Evolutionary conservation across 2,329 filamentous ascomycete species (phyloP).

Genomic region (Ceratocystis ficicola): DNA sequence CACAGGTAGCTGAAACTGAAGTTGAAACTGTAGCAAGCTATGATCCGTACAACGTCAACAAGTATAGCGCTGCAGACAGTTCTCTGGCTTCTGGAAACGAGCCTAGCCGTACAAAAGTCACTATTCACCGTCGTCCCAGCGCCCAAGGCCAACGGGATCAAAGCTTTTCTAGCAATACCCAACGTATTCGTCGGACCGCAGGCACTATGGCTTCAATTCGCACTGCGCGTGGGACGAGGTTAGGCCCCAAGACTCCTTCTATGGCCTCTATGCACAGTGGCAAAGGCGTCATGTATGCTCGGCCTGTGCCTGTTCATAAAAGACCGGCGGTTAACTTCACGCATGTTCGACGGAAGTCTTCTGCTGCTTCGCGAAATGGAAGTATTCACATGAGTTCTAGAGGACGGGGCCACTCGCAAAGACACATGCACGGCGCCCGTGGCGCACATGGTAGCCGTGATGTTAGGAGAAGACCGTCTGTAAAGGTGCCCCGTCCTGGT

Average conservation of each 20-base stretch:
- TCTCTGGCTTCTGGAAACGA: slow-evolving; percentile 27
- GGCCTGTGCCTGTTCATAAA: slow-evolving; percentile 34
- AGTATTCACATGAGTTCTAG: background rate
- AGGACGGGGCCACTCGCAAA: background rate
- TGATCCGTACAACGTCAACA: slow-evolving; percentile 67
- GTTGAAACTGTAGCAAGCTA: slow-evolving; percentile 52
- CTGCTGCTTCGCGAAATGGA: slow-evolving; percentile 4
- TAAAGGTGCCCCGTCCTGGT: slow-evolving; percentile 6
- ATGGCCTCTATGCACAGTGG: slow-evolving; percentile 41
- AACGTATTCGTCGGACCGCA: slow-evolving; percentile 14
- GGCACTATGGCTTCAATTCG: slow-evolving; percentile 19
- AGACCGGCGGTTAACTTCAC: slow-evolving; percentile 43
- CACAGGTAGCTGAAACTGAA: slow-evolving; percentile 44
- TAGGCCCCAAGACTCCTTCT: slow-evolving; percentile 27
- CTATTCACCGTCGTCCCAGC: slow-evolving; percentile 41
- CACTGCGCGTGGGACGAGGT: slow-evolving; percentile 3
- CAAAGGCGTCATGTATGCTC: slow-evolving; percentile 18
- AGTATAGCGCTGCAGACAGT: background rate
- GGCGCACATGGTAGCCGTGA: slow-evolving; percentile 4
- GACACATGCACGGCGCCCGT: background rate
- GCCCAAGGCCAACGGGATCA: slow-evolving; percentile 25
- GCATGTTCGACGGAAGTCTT: slow-evolving; percentile 30
- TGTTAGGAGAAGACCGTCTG: slow-evolving; percentile 9
- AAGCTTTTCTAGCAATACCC: slow-evolving; percentile 10
- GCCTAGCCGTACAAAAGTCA: slow-evolving; percentile 53